phyloP scores from a whole-genome alignment of 352 stramenopile species.

The Phytophthora colocasiae region DNA sequence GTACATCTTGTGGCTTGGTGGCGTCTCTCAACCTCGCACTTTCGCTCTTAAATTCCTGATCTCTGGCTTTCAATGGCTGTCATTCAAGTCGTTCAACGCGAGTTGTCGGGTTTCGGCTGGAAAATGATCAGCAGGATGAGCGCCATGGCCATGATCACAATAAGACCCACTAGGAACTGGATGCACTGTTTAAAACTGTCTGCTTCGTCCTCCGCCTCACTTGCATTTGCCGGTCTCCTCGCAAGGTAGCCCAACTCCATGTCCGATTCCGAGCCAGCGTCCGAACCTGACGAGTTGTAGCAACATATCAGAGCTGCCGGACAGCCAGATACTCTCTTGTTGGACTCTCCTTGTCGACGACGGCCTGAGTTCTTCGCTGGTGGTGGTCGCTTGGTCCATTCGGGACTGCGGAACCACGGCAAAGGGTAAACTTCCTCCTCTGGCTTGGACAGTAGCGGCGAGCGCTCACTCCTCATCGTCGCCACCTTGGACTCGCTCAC shows the following conservation, averaged over 20 bases:
- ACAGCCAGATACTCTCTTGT: slow-evolving; percentile 5
- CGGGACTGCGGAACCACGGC: slow-evolving; percentile 81
- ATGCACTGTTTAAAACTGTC: slow-evolving; percentile 77
- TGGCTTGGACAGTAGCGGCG: slow-evolving; percentile 53
- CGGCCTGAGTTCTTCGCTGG: slow-evolving; percentile 10
- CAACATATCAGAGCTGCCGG: slow-evolving; percentile 20
- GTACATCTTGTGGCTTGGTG: slow-evolving; percentile 35
- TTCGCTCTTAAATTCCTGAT: slow-evolving; percentile 8
- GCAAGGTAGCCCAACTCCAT: slow-evolving; percentile 52
- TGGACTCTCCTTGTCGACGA: background rate
- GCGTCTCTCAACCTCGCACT: slow-evolving; percentile 12
- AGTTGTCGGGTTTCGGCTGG: slow-evolving; percentile 40
- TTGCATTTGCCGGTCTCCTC: slow-evolving; percentile 25
- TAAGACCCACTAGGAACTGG: slow-evolving; percentile 76
- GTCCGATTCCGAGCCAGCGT: slow-evolving; percentile 51
- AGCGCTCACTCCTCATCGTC: slow-evolving; percentile 45
- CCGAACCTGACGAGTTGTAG: slow-evolving; percentile 26
- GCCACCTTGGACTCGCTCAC: slow-evolving; percentile 28
- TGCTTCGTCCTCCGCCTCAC: slow-evolving; percentile 35
- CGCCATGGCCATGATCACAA: slow-evolving; percentile 68
- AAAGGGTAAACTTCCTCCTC: slow-evolving; percentile 77
- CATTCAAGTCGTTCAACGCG: slow-evolving; percentile 22
- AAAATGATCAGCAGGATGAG: slow-evolving; percentile 79
- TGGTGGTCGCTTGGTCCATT: slow-evolving; percentile 48
- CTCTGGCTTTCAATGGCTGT: slow-evolving; percentile 3